Percentiles rank a stretch among this genome's conserved stretches.
These are phyloP conservation scores for Fraxinus sp. DNA, from an alignment of 305 asterid genomes.

Conservation along the genomic window DNA sequence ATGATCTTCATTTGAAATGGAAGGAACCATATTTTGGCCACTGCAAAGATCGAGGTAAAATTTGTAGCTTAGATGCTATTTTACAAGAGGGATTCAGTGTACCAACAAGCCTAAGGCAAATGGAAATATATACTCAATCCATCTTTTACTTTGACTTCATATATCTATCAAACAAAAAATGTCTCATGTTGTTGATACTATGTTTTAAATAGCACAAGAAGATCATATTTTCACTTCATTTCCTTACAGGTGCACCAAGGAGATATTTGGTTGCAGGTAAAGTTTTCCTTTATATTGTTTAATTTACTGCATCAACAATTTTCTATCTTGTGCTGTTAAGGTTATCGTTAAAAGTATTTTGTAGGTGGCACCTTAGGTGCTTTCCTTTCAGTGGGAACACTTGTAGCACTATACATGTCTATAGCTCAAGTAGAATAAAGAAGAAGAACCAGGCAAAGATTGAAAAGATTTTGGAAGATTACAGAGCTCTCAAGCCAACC, in stretches of 20 bases:
- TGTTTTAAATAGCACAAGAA: neutral
- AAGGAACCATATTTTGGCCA: slow-evolving; percentile 11
- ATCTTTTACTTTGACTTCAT: neutral
- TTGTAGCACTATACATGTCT: slow-evolving; percentile 13
- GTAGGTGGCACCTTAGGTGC: slow-evolving; percentile 14
- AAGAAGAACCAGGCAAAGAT: slow-evolving; percentile 27
- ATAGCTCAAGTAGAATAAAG: slow-evolving; percentile 27
- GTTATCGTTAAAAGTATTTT: no score
- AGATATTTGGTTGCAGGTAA: neutral
- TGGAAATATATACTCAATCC: neutral
- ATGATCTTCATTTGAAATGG: slow-evolving; percentile 10
- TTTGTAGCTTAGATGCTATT: neutral
- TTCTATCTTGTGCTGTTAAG: neutral
- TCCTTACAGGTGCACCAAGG: neutral
- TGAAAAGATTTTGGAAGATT: slow-evolving; percentile 23
- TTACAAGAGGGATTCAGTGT: neutral
- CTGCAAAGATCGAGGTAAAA: slow-evolving; percentile 20
- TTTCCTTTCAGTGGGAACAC: neutral
- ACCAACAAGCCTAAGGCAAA: neutral
- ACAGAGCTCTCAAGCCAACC: slow-evolving; percentile 38
- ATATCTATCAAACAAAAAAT: neutral
- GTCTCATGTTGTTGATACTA: neutral
- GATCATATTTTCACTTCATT: neutral
- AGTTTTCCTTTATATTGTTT: neutral
- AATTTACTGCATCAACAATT: neutral